Base-by-base conservation (phyloP, 441 rosid genomes). In the Populus tomentosa region DNA sequence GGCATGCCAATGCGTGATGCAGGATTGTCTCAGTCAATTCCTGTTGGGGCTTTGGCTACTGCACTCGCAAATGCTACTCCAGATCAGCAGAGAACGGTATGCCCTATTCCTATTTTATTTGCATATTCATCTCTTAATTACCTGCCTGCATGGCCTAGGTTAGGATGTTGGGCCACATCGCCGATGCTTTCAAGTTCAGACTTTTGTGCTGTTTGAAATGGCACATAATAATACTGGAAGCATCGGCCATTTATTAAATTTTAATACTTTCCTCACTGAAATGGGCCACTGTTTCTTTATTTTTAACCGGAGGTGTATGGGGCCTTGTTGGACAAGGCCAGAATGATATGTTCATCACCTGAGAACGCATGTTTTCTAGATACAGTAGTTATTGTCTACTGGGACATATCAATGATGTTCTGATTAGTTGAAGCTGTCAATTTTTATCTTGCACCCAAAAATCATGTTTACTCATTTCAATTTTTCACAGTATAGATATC, bases 71-170 rank as follows among this genome's bases (percentile, higher is more conserved):
- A 92, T 84, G 89, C 97, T 63, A 36, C 85, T 46, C 92, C 94
- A 8, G 97, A 91, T 46, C 92, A 90, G 81, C 97, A 92, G 90
- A 89, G 96, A 75, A 90, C 91, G 82, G 97, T 94, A 87, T 42
- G 87, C 50, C 38, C 75, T 28, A 7, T 68, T 14, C 69, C 10
- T 42, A 7, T 36, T 38, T 59, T 78, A 28, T 20, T 6, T 35
- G 65, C 71, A 42, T 62, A 20, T 61, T 40, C 67, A 56, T 50
- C 26, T 18, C 46, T 28, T 30, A 63, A 32, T 33, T 50, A 46
- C 8, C 69, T 61, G 46, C 40, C 32, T 10, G 3, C 14, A 9
- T 38, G 14, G 32, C 3, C 16, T 7, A 56, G 24, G n/a, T 65
- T 16, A 36, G 20, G 14, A 30, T 64, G 75, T 6, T 33, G 3